Conservation (phyloP, 1,139 yeast genomes). For the Candida neerlandica region DNA sequence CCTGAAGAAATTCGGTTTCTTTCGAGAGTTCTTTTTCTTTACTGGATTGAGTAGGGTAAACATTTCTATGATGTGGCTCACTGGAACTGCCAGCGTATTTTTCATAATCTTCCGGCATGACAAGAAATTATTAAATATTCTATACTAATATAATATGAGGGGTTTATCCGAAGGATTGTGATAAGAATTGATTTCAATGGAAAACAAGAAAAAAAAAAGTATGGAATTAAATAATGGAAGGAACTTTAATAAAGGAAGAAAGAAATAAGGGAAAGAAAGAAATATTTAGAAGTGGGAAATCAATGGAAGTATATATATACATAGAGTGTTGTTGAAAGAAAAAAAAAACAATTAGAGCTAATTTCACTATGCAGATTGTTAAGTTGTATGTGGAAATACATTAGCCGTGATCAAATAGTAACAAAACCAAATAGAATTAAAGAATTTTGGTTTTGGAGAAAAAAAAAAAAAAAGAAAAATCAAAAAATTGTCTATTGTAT, state of each 20-base stretch:
- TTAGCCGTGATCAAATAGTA: background rate
- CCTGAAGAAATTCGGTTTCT: slow-evolving; percentile 13
- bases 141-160: background rate
- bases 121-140: background rate
- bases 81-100: slow-evolving; percentile 11
- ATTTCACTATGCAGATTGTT: background rate
- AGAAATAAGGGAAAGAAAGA: background rate
- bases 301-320: too few species aligned
- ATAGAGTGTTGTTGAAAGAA: too few species aligned
- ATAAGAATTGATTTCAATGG: background rate
- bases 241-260: background rate
- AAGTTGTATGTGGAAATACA: too few species aligned
- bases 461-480: background rate
- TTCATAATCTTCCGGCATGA: slow-evolving; percentile 13
- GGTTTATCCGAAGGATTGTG: background rate
- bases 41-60: slow-evolving; percentile 10
- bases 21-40: slow-evolving; percentile 11
- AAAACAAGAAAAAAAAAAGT: too few species aligned
- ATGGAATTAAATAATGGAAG: too few species aligned
- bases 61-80: slow-evolving; percentile 8
- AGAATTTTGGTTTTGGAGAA: too few species aligned
- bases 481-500: too few species aligned
- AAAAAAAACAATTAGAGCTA: too few species aligned
- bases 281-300: background rate
- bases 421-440: background rate